These are phyloP conservation scores for Codiaeum variegatum DNA, from an alignment of 441 rosid genomes.

Conservation along the genomic window DNA sequence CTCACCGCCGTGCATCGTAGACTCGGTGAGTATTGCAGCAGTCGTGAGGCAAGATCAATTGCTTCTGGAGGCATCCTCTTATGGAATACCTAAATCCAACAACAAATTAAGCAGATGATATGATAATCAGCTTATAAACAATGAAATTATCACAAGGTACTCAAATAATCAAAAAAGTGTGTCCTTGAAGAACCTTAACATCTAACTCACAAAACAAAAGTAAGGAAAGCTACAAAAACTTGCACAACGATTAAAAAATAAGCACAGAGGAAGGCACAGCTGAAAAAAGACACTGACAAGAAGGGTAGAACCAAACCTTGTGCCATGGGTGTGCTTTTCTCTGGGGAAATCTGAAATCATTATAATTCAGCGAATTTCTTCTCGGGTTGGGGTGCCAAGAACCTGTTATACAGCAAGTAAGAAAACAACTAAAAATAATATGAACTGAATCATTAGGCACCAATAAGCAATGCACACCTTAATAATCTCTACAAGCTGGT, in stretches of 20 bases:
- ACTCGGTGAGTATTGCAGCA: constrained; percentile 92
- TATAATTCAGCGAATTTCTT: constrained; percentile 95
- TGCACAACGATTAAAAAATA: neutral
- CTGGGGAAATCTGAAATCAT: constrained; percentile 91
- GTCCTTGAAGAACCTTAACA: neutral
- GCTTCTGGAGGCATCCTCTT: constrained; percentile 98
- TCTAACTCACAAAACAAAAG: neutral
- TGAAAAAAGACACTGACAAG: neutral
- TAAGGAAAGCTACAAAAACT: neutral
- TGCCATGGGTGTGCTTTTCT: constrained; percentile 98
- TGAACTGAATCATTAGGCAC: neutral
- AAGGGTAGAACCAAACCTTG: constrained; percentile 47
- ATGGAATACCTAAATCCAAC: constrained; percentile 63
- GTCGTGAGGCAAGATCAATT: constrained; percentile 88
- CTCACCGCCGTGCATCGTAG: constrained; percentile 80
- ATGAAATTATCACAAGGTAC: neutral
- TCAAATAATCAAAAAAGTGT: neutral
- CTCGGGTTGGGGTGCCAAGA: constrained; percentile 95
- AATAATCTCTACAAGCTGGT: constrained; percentile 97
- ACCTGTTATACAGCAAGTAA: constrained; percentile 39
- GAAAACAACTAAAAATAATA: constrained; percentile 10
- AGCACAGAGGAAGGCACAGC: neutral
- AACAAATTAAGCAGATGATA: constrained; percentile 4
- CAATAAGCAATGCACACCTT: constrained; percentile 48
- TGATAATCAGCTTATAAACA: neutral